A percentile compares a stretch with the other conserved stretches of the same genome.
phyloP scores from a whole-genome alignment of 75 land plant species.

The Cupressus sempervirens region DNA sequence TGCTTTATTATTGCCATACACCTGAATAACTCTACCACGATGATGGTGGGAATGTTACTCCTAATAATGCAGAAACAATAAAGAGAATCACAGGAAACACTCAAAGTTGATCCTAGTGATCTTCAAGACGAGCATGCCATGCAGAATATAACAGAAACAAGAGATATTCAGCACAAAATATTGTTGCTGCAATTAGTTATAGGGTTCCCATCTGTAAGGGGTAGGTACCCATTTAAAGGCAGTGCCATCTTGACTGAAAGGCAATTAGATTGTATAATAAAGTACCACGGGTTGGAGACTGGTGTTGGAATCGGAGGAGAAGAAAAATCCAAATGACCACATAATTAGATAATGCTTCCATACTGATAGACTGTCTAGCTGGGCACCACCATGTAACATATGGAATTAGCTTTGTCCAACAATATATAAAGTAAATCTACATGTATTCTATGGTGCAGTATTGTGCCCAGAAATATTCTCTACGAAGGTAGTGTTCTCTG shows the following conservation, averaged over 20 bases:
- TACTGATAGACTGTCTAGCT: not conserved
- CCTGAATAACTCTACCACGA: conserved; percentile 60
- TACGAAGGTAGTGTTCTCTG: no score
- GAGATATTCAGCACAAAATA: conserved; percentile 77
- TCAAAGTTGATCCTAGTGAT: conserved; percentile 74
- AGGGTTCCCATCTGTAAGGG: conserved; percentile 71
- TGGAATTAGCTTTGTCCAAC: not conserved
- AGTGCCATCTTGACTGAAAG: conserved; percentile 5
- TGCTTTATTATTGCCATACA: conserved; percentile 71
- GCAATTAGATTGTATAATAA: conserved; percentile 7
- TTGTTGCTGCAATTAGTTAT: conserved; percentile 63
- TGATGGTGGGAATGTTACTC: conserved; percentile 64
- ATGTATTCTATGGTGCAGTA: not conserved
- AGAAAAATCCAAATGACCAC: not conserved
- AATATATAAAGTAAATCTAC: not conserved
- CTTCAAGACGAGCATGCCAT: conserved; percentile 80
- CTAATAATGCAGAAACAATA: conserved; percentile 48
- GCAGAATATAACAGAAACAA: conserved; percentile 92
- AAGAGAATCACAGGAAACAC: conserved; percentile 75
- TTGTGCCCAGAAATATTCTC: not conserved
- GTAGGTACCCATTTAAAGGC: conserved; percentile 44
- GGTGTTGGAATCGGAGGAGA: not conserved
- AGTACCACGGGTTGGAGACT: not conserved
- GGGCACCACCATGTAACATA: no score
- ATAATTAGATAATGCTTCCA: not conserved